Evolutionary conservation across 805 yeast genomes (phyloP).

Genomic region (Dipodascus albidus): DNA sequence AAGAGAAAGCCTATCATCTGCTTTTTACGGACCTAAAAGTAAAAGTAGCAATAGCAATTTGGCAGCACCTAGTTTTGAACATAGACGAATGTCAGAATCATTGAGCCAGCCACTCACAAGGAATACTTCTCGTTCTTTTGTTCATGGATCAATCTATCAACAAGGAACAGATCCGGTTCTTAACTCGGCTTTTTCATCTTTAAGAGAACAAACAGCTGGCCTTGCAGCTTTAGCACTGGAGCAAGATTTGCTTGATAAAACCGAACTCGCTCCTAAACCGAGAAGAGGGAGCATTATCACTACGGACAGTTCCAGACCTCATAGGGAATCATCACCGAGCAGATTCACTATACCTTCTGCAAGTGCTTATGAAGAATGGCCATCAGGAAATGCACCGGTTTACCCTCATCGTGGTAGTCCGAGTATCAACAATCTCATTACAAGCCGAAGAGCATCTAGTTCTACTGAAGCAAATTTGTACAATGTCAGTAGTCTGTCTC

Average conservation of each 20-base stretch:
- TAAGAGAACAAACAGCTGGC: constrained; percentile 15
- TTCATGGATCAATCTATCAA: neutral
- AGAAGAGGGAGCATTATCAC: neutral
- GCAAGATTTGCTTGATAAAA: constrained; percentile 8
- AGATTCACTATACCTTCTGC: neutral
- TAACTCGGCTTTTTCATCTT: constrained; percentile 1
- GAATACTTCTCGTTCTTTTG: neutral
- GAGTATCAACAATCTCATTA: neutral
- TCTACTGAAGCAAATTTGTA: neutral
- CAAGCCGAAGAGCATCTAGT: neutral
- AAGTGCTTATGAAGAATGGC: neutral
- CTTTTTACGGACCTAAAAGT: neutral
- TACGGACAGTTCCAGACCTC: neutral
- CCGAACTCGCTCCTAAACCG: neutral
- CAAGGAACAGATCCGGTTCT: neutral
- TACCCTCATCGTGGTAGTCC: neutral
- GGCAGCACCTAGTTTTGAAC: neutral
- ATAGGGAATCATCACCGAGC: neutral
- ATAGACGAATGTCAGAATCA: neutral
- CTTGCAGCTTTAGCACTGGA: constrained; percentile 14
- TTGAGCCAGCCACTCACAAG: neutral
- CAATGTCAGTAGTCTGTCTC: neutral
- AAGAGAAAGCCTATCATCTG: neutral
- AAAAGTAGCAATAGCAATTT: neutral
- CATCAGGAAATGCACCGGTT: neutral